These are phyloP conservation scores for Colletotrichum kahawae DNA, from an alignment of 2,329 filamentous ascomycete genomes.

Conservation along the genomic window DNA sequence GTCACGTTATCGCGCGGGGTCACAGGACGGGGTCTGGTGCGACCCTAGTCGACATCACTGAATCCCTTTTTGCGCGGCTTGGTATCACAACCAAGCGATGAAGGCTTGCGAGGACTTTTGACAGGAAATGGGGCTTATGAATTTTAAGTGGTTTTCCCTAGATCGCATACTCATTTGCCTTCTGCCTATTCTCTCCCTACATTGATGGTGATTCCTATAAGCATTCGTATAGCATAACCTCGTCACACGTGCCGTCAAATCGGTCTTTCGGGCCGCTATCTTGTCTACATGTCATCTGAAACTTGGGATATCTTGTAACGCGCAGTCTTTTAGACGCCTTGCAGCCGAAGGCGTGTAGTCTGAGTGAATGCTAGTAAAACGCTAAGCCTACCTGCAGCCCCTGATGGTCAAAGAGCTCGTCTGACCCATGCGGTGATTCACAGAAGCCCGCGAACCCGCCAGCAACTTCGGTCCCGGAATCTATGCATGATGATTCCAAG, in stretches of 20 bases:
- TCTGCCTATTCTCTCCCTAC: background rate
- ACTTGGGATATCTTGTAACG: background rate
- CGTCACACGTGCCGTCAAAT: background rate
- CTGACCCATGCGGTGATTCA: background rate
- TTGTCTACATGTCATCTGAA: background rate
- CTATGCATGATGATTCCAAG: background rate
- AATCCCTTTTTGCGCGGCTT: slow-evolving; percentile 3
- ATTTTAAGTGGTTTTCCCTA: slow-evolving; percentile 13
- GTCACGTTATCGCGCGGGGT: slow-evolving; percentile 18
- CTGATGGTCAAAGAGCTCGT: slow-evolving; percentile 13
- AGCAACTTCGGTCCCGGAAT: background rate
- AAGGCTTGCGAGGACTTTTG: slow-evolving; percentile 9
- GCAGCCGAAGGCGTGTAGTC: background rate
- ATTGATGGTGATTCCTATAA: background rate
- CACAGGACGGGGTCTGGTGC: slow-evolving; percentile 16
- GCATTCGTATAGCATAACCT: background rate
- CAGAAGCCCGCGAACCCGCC: slow-evolving; percentile 8
- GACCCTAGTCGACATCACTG: background rate
- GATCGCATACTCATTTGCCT: slow-evolving; percentile 8
- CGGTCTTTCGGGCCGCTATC: background rate
- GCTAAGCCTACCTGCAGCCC: background rate
- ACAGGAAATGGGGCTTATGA: slow-evolving; percentile 12
- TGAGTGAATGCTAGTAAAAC: background rate
- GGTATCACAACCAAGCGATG: slow-evolving; percentile 12
- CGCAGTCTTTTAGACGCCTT: background rate